A percentile compares a stretch with the other conserved stretches of the same genome.
These are phyloP conservation scores for Tulasnella sp. DNA, from an alignment of 768 basidiomycete species.

Conservation along the genomic window DNA sequence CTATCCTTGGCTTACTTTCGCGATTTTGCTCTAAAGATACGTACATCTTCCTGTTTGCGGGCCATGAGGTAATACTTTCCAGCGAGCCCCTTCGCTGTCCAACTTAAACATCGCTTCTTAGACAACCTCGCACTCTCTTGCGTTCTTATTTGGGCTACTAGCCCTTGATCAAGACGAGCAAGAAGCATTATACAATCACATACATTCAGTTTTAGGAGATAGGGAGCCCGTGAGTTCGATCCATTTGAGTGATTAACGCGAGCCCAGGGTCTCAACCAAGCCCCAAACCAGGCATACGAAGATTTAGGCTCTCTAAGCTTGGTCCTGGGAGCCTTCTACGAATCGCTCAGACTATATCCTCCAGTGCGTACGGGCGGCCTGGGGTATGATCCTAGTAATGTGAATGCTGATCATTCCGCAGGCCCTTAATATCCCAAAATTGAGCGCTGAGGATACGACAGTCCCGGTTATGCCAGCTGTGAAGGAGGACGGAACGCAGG, in stretches of 20 bases:
- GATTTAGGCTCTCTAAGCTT: not conserved
- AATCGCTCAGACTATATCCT: not conserved
- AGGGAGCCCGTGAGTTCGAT: not conserved
- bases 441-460: not conserved
- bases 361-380: not conserved
- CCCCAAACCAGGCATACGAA: not conserved
- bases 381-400: too few relatives aligned
- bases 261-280: not conserved
- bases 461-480: not conserved
- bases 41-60: conserved; percentile 14
- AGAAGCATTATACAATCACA: conserved; percentile 12
- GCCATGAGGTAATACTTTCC: conserved; percentile 1
- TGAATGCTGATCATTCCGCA: not conserved
- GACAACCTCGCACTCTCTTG: conserved; percentile 21
- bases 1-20: not conserved
- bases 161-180: conserved; percentile 20
- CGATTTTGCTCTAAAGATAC: not conserved
- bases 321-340: conserved; percentile 2
- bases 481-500: not conserved
- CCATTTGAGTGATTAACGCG: not conserved
- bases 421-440: conserved; percentile 3
- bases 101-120: not conserved
- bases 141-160: conserved; percentile 19
- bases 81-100: not conserved
- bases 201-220: conserved; percentile 13